Percentiles rank a stretch among this genome's conserved stretches.
These are phyloP conservation scores for Trichoderma atrobrunneum DNA, from an alignment of 2,329 filamentous ascomycete genomes.

Conservation along the genomic window DNA sequence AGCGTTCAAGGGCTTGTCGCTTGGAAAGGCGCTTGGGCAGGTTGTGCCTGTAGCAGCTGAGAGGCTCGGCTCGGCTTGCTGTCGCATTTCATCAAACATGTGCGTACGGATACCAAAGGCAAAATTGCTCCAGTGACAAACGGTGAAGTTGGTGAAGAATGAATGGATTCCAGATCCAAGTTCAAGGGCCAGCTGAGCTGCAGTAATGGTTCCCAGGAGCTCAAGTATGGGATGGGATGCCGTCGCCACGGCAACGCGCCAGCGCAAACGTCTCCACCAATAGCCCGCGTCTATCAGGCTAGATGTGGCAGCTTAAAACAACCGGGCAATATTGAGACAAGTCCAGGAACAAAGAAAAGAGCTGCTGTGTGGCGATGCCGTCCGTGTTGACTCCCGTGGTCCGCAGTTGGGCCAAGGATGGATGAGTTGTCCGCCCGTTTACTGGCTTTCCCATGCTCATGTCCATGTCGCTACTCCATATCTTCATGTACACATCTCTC, in stretches of 20 bases:
- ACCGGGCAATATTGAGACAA: neutral
- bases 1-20: conserved; percentile 46
- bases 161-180: conserved; percentile 26
- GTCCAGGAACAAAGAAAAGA: conserved; percentile 16
- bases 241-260: conserved; percentile 35
- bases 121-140: conserved; percentile 10
- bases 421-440: conserved; percentile 5
- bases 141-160: conserved; percentile 19
- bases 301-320: neutral
- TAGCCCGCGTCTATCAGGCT: conserved; percentile 7
- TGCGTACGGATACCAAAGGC: conserved; percentile 13
- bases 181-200: conserved; percentile 26
- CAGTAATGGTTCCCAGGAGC: conserved; percentile 25
- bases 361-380: conserved; percentile 1
- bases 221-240: conserved; percentile 29
- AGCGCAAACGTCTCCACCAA: conserved; percentile 11
- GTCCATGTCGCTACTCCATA: neutral
- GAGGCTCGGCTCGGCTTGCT: conserved; percentile 51
- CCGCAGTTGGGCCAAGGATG: neutral
- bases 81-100: conserved; percentile 58
- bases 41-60: conserved; percentile 54
- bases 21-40: conserved; percentile 48
- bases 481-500: neutral
- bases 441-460: neutral
- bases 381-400: neutral